Evolutionary conservation across 768 basidiomycete species (phyloP), one percentile per base, ranked within the genome.

Genomic region (Kwoniella dejecticola): DNA sequence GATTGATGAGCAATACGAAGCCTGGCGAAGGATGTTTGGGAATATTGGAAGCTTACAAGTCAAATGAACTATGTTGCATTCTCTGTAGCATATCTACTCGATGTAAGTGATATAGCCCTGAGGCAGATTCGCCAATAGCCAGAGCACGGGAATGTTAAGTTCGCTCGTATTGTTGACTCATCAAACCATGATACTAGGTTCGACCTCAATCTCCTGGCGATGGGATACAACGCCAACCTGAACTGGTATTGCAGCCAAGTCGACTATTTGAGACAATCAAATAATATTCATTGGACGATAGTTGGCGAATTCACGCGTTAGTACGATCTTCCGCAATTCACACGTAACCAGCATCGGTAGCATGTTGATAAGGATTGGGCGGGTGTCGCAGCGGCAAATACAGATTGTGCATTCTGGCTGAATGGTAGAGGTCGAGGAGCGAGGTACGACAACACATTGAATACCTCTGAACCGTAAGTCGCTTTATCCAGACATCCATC

Each of bases 281-380:
- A 78, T 48, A 54, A 84, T 10, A 86, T 87, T 64, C 83, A 93
- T 26, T 91, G 90, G 91, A 83, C 85, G 15, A 82, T 92, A 44
- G 90, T 92, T 24, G 91, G 92, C 41, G 92, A 96, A 80, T 96
- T 89, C 87, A 86, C 88, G 74, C 69, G 76, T 76, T 41, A 71
- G 70, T 66, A 29, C 33, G 4, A 12, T 19, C 19, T 13, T 11
- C 11, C 41, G 8, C 36, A 42, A 47, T 23, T 6, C 8, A 5
- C 4, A 47, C 6, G 4, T 23, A 11, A 31, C 48, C 19, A 31
- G 6, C 11, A 12, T 53, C 23, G 19, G 7, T 24, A 11, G 1
- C 6, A 12, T 21, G 10, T 15, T 21, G 38, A 54, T n/a, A 17
- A 31, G 29, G 17, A 24, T 17, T 26, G 23, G 24, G 40, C 19